Evolutionary conservation across 192 early-diverging fungal genomes (phyloP), one percentile per base, ranked within the genome.

Genomic region (Chytriomyces sp.): DNA sequence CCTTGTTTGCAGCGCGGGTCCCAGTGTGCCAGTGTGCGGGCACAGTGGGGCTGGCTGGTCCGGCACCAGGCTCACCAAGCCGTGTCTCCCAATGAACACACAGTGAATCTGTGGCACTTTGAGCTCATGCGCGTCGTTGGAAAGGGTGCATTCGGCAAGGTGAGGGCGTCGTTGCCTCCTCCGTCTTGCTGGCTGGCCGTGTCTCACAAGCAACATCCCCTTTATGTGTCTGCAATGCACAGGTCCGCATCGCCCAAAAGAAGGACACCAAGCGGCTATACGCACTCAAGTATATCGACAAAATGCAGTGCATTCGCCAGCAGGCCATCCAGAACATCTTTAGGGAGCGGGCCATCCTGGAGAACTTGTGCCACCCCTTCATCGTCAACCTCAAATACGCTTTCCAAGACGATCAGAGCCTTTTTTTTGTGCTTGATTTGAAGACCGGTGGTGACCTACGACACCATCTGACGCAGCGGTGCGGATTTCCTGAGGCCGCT

Each of bases 261-360:
- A 92, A 90, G 68, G 79, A 81, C 7, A 87, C 89, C 0, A 86
- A 90, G 66, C 78, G 85, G 57, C 81, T 91, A 38, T 98, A 91
- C 57, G 96, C 96, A 19, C 86, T 98, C 52, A 98, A 98, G 79
- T 97, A 97, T 78, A 98, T 98, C 85, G 94, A 92, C 85, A 98
- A 98, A 82, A 85, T 81, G 26, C 88, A 92, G 69, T 96, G 94
- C 76, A 95, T 98, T 31, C 78, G 86, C 59, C 92, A 91, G 89
- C 81, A 86, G 52, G 91, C 95, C 0, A 86, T 95, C 5, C 86
- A 94, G 38, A 96, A 98, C 75, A 93, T 96, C 36, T 88, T 98
- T 44, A 89, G 92, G 44, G 96, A 98, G 82, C 87, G 96, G 39
- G 85, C 88, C 10, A 73, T 98, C 14, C 76, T 98, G 70, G 93